Evolutionary conservation across 2,329 filamentous ascomycete genomes (phyloP), one percentile per base, ranked within the genome.

Genomic region (Pezicula carpinea): DNA sequence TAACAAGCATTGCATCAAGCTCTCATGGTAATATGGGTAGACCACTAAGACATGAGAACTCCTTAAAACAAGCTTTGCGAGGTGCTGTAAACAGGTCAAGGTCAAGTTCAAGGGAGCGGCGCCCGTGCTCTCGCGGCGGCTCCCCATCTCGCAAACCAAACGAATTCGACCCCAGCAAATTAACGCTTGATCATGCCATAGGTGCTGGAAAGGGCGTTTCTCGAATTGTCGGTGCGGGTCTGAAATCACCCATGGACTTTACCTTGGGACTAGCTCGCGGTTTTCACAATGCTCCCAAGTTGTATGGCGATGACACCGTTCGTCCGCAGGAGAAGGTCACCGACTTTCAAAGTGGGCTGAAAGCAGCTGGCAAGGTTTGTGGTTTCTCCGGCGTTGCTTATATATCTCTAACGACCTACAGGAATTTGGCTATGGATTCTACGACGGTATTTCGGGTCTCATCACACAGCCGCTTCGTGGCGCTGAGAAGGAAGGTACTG

Each of bases 251-350:
- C 0, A 85, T 93, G 75, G 89, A 95, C 63, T 85, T 96, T 53
- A 88, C 87, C 34, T 69, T 96, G 35, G 87, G 87, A 1, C 68
- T 96, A 32, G 86, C 90, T 0, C 87, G 86, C 64, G 91, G 91
- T 0, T 95, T 96, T 63, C 85, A 92, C 61, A 96, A 96, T 58
- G 85, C 87, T 5, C 90, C 91, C 0, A 84, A 80, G 55, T 71
- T 96, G 1, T 96, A 96, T 61, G 87, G 90, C 35, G 90, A 95
- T 58, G 82, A 88, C 1, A 91, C 83, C 1, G 82, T 96, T 1
- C 77, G 88, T 7, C 84, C 85, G n/a, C 71, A 79, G 1, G 85
- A 89, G 48, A 89, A 88, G 56, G 87, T 96, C 4, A 90, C 87
- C 0, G 85, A 83, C 43, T 70, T 95, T 42, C 76, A 80, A 44